A percentile compares a stretch with the other conserved stretches of the same genome.
Evolutionary conservation across 768 basidiomycete genomes (phyloP).

Genomic region (Dictyophora rubrovolvata): DNA sequence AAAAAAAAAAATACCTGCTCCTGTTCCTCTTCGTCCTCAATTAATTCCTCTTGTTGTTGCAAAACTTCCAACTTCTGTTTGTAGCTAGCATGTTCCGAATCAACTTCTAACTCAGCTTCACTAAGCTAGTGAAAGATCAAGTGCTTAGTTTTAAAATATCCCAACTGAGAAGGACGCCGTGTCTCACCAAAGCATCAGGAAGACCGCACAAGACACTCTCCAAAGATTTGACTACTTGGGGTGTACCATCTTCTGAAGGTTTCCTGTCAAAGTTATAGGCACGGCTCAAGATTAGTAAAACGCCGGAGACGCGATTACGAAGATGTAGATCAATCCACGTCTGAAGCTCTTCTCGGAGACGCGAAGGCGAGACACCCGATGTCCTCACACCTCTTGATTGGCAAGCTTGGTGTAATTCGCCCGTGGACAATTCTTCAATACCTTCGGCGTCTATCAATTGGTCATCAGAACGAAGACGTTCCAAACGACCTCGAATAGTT

Average conservation of each 20-base stretch:
- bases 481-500: slow-evolving; percentile 73
- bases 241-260: slow-evolving; percentile 72
- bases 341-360: slow-evolving; percentile 78
- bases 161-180: neutral
- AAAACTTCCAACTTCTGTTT: slow-evolving; percentile 97
- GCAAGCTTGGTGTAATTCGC: slow-evolving; percentile 87
- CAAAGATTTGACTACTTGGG: slow-evolving; percentile 66
- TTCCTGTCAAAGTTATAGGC: slow-evolving; percentile 90
- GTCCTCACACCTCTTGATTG: slow-evolving; percentile 93
- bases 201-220: slow-evolving; percentile 86
- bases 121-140: slow-evolving; percentile 52
- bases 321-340: slow-evolving; percentile 93
- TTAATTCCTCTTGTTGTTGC: slow-evolving; percentile 97
- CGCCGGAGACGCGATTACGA: slow-evolving; percentile 85
- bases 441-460: slow-evolving; percentile 87
- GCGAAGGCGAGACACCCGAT: slow-evolving; percentile 73
- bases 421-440: slow-evolving; percentile 79
- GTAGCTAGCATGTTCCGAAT: slow-evolving; percentile 87
- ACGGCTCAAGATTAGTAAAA: slow-evolving; percentile 84
- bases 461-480: slow-evolving; percentile 83
- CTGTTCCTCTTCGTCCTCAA: slow-evolving; percentile 98
- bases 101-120: slow-evolving; percentile 94
- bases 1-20: slow-evolving; percentile 44
- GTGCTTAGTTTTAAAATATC: slow-evolving; percentile 5
- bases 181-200: slow-evolving; percentile 84